These are phyloP conservation scores for Aspergillus pseudotamarii DNA, from an alignment of 2,329 filamentous ascomycete genomes.

Conservation along the genomic window DNA sequence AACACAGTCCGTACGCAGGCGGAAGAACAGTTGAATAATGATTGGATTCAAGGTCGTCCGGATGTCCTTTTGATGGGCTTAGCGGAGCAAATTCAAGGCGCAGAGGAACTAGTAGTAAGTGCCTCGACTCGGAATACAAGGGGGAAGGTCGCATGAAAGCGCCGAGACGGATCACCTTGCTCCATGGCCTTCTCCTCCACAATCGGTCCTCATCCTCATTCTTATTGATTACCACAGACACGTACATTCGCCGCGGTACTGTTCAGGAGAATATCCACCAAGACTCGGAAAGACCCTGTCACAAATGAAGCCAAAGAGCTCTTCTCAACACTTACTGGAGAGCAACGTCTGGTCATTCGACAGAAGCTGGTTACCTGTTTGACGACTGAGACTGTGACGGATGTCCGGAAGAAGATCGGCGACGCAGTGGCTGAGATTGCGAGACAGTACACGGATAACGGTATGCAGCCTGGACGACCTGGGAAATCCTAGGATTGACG, in stretches of 20 bases:
- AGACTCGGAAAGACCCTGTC: slow-evolving; percentile 73
- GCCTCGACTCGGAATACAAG: not conserved
- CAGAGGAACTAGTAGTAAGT: slow-evolving; percentile 72
- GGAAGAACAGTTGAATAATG: slow-evolving; percentile 86
- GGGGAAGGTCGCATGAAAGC: not conserved
- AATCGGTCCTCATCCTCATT: slow-evolving; percentile 1
- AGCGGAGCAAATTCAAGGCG: slow-evolving; percentile 83
- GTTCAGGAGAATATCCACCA: slow-evolving; percentile 90
- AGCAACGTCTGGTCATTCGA: slow-evolving; percentile 77
- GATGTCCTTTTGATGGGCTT: slow-evolving; percentile 92
- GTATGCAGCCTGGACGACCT: slow-evolving; percentile 55
- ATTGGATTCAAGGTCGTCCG: slow-evolving; percentile 81
- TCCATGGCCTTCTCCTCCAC: not conserved
- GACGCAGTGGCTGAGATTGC: slow-evolving; percentile 97
- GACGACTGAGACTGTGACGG: slow-evolving; percentile 69
- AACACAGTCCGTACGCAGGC: slow-evolving; percentile 83
- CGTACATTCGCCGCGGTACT: slow-evolving; percentile 92
- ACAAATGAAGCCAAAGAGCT: slow-evolving; percentile 76
- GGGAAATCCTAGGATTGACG: slow-evolving; percentile 6
- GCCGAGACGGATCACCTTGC: not conserved
- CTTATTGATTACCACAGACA: slow-evolving; percentile 57
- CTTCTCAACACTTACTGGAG: slow-evolving; percentile 75
- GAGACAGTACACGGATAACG: slow-evolving; percentile 89
- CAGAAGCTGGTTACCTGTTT: slow-evolving; percentile 80
- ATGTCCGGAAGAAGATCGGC: slow-evolving; percentile 90